phyloP scores from a whole-genome alignment of 352 stramenopile species.

The Phytophthora tentaculata region DNA sequence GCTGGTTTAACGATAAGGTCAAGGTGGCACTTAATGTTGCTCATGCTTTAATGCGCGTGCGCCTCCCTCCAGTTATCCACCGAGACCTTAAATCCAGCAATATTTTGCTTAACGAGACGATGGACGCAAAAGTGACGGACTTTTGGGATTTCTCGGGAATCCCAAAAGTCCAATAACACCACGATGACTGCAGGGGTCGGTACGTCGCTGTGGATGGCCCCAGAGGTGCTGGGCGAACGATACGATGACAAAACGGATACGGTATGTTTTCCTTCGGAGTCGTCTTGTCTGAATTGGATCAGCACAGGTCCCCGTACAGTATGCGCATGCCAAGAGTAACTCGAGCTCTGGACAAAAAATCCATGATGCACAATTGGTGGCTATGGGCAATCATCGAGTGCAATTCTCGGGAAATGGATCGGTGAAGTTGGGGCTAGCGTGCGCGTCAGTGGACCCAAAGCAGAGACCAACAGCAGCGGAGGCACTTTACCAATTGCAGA shows the following conservation, averaged over 20 bases:
- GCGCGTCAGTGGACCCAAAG: constrained; percentile 36
- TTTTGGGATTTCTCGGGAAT: constrained; percentile 37
- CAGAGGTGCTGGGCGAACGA: constrained; percentile 36
- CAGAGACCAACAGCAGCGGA: constrained; percentile 43
- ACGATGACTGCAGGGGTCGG: constrained; percentile 41
- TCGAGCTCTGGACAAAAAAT: constrained; percentile 31
- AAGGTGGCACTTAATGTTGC: constrained; percentile 40
- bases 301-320: constrained; percentile 27
- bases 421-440: constrained; percentile 35
- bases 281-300: constrained; percentile 43
- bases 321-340: constrained; percentile 32
- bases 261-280: constrained; percentile 46
- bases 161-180: constrained; percentile 26
- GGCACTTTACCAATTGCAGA: constrained; percentile 39
- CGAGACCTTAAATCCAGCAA: constrained; percentile 35
- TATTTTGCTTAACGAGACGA: constrained; percentile 27
- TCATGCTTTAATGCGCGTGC: constrained; percentile 36
- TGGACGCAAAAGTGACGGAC: constrained; percentile 40
- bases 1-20: constrained; percentile 40
- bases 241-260: constrained; percentile 27
- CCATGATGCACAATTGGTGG: constrained; percentile 45
- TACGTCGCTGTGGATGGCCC: constrained; percentile 44
- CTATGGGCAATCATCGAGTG: constrained; percentile 26
- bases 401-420: constrained; percentile 32
- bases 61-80: constrained; percentile 22